A percentile compares a stretch with the other conserved stretches of the same genome.
Conservation (phyloP, 176 grass and related monocot genomes). For the Oryza meyeriana region DNA sequence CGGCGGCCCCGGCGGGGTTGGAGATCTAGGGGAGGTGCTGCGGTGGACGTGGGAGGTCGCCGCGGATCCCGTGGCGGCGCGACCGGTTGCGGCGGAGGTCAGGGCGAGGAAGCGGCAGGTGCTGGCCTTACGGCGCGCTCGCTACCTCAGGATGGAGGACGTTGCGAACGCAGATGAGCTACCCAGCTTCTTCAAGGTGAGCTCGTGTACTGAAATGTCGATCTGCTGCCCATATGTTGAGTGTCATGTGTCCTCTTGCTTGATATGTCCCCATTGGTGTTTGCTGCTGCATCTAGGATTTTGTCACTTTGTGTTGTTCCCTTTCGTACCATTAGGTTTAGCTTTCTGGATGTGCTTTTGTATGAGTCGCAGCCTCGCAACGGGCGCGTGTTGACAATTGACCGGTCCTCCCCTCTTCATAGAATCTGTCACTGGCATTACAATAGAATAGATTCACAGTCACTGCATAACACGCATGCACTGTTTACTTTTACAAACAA, state of each 20-base stretch:
- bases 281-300: constrained; percentile 30
- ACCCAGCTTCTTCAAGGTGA: constrained; percentile 62
- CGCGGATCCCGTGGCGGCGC: constrained; percentile 45
- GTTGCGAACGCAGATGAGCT: constrained; percentile 50
- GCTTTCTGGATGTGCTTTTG: constrained; percentile 4
- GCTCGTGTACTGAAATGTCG: constrained; percentile 7
- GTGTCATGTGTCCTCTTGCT: constrained; percentile 11
- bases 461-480: constrained; percentile 16
- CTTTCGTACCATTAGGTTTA: constrained; percentile 30
- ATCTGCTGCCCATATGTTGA: constrained; percentile 16
- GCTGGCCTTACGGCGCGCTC: constrained; percentile 47
- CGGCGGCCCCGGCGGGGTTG: neutral
- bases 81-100: constrained; percentile 17
- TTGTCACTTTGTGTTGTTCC: constrained; percentile 13
- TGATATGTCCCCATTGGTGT: constrained; percentile 6
- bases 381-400: constrained; percentile 1
- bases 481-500: constrained; percentile 15
- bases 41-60: constrained; percentile 56
- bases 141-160: constrained; percentile 58
- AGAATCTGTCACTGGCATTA: constrained; percentile 1
- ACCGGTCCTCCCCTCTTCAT: constrained; percentile 19
- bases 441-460: constrained; percentile 30
- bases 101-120: constrained; percentile 49
- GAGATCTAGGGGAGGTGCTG: constrained; percentile 49
- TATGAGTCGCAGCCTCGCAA: neutral